Base-by-base conservation (phyloP, 2,329 filamentous ascomycete species). In the Emergomyces orientalis region DNA sequence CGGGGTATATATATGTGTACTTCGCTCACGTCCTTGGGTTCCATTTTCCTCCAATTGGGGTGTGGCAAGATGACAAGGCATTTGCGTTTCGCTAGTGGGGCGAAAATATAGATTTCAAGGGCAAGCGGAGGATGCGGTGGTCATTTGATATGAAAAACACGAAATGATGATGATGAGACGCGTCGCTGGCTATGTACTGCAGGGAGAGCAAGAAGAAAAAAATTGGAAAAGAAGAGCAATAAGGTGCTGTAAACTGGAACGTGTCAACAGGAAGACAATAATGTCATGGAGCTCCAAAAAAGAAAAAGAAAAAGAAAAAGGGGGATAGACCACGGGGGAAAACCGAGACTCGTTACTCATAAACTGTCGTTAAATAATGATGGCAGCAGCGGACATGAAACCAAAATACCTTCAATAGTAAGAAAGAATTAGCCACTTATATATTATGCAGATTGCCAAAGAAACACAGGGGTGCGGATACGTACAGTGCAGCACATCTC, bases 401-500 rank as follows among this genome's bases (percentile, higher is more conserved):
- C 72, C 72, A 52, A 77, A 76, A 63, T 77, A 77, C 63, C 75
- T 77, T 45, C n/a, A 27, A 19, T 25, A 47, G 19, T 41, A 59
- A 6, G 45, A 27, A 45, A 27, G 45, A 27, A 13, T 19, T 37
- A 34, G 60, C 54, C 39, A 59, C 32, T 22, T 37, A 34, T 37
- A n/a, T n/a, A 54, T 54, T 14, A 19, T 27, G n/a, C 52, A 39
- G 30, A 56, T 39, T 25, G 32, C 11, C 17, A 39, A 41, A 43
- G 22, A 62, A 25, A 54, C 45, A 37, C 27, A n/a, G 34, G 19
- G 25, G n/a, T 17, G 41, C 27, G n/a, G 30, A n/a, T 54, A 68
- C 75, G 59, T 75, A 77, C 75, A 75, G 57, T 30, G 68, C 69
- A 49, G 74, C 75, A 67, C 71, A 75, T 62, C 72, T 71, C 75